These are phyloP conservation scores for Ceratocystis lukuohia DNA, from an alignment of 2,329 filamentous ascomycete species.

Conservation along the genomic window DNA sequence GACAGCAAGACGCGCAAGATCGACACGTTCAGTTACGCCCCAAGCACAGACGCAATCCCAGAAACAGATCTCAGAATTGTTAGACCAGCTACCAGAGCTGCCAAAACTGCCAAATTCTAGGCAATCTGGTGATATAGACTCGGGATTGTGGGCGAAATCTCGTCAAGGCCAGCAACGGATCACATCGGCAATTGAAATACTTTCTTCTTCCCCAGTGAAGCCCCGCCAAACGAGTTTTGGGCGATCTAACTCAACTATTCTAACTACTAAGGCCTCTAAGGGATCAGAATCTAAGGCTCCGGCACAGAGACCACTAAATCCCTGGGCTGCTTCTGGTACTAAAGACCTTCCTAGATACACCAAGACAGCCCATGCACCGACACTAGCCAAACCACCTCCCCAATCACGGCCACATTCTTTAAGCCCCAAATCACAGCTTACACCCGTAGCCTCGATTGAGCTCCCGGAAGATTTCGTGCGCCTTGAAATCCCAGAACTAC, in stretches of 20 bases:
- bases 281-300: not conserved
- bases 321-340: constrained; percentile 8
- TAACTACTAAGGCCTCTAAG: not conserved
- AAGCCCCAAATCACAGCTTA: not conserved
- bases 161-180: not conserved
- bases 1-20: constrained; percentile 1
- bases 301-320: constrained; percentile 1
- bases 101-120: not conserved
- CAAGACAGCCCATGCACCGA: constrained; percentile 8
- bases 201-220: not conserved
- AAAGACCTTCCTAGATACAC: not conserved
- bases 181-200: constrained; percentile 4
- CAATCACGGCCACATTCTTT: not conserved
- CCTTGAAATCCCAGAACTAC: constrained; percentile 7
- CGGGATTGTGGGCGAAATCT: not conserved
- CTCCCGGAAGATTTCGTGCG: not conserved
- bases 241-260: not conserved
- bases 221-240: not conserved
- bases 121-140: not conserved
- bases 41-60: not conserved
- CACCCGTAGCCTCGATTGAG: not conserved
- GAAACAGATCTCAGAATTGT: not conserved
- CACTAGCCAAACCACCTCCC: not conserved
- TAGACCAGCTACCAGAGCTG: not conserved
- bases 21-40: constrained; percentile 3